phyloP scores from a whole-genome alignment of 371 early-diverging fungal genomes.

The Capillidium heterosporum region DNA sequence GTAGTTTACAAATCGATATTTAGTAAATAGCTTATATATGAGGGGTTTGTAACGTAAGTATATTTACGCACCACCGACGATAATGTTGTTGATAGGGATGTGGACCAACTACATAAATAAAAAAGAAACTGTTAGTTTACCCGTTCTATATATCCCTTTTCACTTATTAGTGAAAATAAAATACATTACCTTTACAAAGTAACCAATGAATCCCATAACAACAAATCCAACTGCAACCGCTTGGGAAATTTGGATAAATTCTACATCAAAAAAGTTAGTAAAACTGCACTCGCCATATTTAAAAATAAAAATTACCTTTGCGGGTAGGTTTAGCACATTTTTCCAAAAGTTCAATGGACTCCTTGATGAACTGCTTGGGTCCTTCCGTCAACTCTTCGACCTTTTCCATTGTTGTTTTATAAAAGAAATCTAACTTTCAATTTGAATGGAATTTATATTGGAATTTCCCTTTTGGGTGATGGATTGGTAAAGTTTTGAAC shows the following conservation, averaged over 20 bases:
- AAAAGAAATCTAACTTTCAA: no score
- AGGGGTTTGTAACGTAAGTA: no score
- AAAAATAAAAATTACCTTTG: constrained; percentile 38
- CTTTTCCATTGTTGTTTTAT: constrained; percentile 14
- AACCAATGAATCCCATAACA: constrained; percentile 95
- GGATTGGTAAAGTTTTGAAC: no score
- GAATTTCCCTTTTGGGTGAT: no score
- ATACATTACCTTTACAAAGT: constrained; percentile 69
- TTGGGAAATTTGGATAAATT: constrained; percentile 80
- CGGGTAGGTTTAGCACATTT: constrained; percentile 93
- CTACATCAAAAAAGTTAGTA: constrained; percentile 20
- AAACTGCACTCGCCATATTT: neutral
- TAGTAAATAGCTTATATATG: no score
- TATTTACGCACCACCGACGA: constrained; percentile 40
- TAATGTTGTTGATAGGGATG: constrained; percentile 98
- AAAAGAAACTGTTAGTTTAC: no score
- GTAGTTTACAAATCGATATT: no score
- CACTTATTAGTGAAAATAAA: neutral
- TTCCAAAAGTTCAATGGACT: constrained; percentile 73
- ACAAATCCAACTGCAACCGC: constrained; percentile 93
- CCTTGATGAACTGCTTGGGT: constrained; percentile 80
- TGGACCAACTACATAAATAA: constrained; percentile 61
- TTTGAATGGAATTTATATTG: no score
- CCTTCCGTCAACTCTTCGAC: constrained; percentile 34
- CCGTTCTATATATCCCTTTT: neutral